Evolutionary conservation across 1,284 basidiomycete genomes (phyloP).

Genomic region (Anthracocystis setariae): DNA sequence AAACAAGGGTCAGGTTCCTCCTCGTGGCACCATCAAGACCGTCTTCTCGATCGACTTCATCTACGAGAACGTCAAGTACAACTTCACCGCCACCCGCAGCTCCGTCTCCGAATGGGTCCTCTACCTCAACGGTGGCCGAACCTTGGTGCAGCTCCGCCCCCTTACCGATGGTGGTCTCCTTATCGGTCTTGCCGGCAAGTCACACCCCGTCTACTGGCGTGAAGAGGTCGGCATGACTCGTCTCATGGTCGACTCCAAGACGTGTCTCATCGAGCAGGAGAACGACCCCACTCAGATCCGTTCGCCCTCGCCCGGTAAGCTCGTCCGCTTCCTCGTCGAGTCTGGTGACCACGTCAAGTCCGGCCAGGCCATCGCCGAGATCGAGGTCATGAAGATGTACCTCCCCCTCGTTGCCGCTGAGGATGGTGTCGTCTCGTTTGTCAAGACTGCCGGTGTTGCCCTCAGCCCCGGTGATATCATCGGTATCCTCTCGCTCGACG

Average conservation of each 20-base stretch:
- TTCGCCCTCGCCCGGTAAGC: slow-evolving; percentile 95
- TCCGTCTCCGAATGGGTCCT: slow-evolving; percentile 89
- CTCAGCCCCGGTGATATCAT: slow-evolving; percentile 97
- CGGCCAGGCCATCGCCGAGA: slow-evolving; percentile 96
- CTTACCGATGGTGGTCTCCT: slow-evolving; percentile 95
- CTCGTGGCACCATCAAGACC: slow-evolving; percentile 92
- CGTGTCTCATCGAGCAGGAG: slow-evolving; percentile 98
- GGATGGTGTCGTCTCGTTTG: slow-evolving; percentile 82
- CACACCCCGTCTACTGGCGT: slow-evolving; percentile 97
- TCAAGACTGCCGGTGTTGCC: slow-evolving; percentile 96
- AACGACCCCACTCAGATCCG: slow-evolving; percentile 98
- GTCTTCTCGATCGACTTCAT: slow-evolving; percentile 94
- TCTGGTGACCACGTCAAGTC: slow-evolving; percentile 96
- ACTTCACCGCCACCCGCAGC: slow-evolving; percentile 92
- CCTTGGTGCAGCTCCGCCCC: slow-evolving; percentile 71
- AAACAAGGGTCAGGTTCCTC: slow-evolving; percentile 97
- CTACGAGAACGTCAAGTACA: slow-evolving; percentile 94
- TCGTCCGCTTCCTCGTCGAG: slow-evolving; percentile 93
- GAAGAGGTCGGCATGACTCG: slow-evolving; percentile 86
- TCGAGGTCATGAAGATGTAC: slow-evolving; percentile 74
- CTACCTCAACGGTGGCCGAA: slow-evolving; percentile 87
- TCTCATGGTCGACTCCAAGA: slow-evolving; percentile 91
- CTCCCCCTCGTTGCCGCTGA: slow-evolving; percentile 84
- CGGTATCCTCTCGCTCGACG: slow-evolving; percentile 95
- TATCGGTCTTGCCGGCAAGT: slow-evolving; percentile 88